phyloP scores from a whole-genome alignment of 306 rosid genomes.

The Comarum palustre region DNA sequence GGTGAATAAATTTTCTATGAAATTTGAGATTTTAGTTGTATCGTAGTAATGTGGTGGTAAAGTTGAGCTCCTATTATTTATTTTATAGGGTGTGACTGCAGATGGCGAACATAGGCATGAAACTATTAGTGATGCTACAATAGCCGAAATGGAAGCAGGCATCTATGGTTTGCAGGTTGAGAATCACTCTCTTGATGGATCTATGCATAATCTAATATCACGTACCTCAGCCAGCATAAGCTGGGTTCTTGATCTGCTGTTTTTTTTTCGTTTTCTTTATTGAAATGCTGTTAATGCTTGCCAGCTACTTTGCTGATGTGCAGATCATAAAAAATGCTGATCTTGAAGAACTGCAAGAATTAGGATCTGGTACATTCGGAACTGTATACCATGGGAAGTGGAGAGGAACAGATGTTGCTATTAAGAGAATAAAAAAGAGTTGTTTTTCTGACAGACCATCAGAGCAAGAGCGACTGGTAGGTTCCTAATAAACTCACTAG shows the following conservation, averaged over 20 bases:
- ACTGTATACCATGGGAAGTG: conserved; percentile 93
- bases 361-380: conserved; percentile 98
- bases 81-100: conserved; percentile 45
- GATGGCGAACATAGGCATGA: conserved; percentile 35
- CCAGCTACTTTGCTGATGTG: conserved; percentile 21
- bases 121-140: conserved; percentile 42
- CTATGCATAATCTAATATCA: conserved; percentile 6
- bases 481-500: conserved; percentile 28
- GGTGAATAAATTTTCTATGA: conserved; percentile 42
- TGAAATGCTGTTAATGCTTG: neutral
- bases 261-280: neutral
- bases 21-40: conserved; percentile 19
- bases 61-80: conserved; percentile 19
- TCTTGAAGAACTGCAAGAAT: conserved; percentile 76
- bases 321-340: conserved; percentile 79
- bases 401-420: conserved; percentile 99
- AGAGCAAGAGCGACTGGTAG: conserved; percentile 90
- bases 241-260: conserved; percentile 16
- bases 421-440: conserved; percentile 88
- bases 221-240: conserved; percentile 10
- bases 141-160: conserved; percentile 66
- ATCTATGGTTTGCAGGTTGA: conserved; percentile 80
- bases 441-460: conserved; percentile 78
- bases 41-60: conserved; percentile 10
- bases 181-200: conserved; percentile 25